Percentiles rank a stretch among this genome's conserved stretches.
Evolutionary conservation across 805 yeast species (phyloP).

Genomic region (Wickerhamomyces hampshirensis): DNA sequence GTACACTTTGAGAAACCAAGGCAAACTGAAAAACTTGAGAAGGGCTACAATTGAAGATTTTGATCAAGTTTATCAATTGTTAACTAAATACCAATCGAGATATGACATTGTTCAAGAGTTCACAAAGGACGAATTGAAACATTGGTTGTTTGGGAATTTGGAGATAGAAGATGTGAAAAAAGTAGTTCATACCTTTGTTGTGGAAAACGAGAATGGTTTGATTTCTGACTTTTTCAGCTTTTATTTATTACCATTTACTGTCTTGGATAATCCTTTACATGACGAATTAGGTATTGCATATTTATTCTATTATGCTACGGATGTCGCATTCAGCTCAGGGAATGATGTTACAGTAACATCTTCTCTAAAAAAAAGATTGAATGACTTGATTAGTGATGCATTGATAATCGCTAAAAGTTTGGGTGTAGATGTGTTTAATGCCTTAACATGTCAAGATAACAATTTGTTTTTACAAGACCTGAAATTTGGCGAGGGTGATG

Average conservation of each 20-base stretch:
- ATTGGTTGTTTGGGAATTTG: constrained; percentile 69
- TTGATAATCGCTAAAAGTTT: constrained; percentile 63
- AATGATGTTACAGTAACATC: constrained; percentile 36
- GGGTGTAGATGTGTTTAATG: constrained; percentile 88
- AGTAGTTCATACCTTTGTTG: constrained; percentile 76
- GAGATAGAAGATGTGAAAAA: constrained; percentile 31
- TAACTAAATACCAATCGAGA: constrained; percentile 56
- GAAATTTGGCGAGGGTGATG: constrained; percentile 93
- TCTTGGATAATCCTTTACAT: constrained; percentile 60
- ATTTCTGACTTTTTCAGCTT: constrained; percentile 89
- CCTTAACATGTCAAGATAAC: constrained; percentile 88
- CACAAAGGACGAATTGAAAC: constrained; percentile 62
- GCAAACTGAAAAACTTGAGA: constrained; percentile 47
- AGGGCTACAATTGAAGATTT: constrained; percentile 55
- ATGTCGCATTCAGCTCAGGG: constrained; percentile 39
- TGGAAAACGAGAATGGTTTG: constrained; percentile 47
- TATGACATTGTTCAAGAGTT: constrained; percentile 74
- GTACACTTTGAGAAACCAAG: constrained; percentile 52
- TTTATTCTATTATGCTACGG: constrained; percentile 83
- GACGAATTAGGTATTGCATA: constrained; percentile 80
- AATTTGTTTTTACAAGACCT: constrained; percentile 72
- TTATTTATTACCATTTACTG: constrained; percentile 83
- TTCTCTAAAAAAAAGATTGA: constrained; percentile 53
- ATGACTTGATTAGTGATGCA: constrained; percentile 63
- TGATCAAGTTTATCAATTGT: constrained; percentile 54